Evolutionary conservation across 2,329 filamentous ascomycete species (phyloP), one percentile per base, ranked within the genome.

Genomic region (Pleurostoma richardsiae): DNA sequence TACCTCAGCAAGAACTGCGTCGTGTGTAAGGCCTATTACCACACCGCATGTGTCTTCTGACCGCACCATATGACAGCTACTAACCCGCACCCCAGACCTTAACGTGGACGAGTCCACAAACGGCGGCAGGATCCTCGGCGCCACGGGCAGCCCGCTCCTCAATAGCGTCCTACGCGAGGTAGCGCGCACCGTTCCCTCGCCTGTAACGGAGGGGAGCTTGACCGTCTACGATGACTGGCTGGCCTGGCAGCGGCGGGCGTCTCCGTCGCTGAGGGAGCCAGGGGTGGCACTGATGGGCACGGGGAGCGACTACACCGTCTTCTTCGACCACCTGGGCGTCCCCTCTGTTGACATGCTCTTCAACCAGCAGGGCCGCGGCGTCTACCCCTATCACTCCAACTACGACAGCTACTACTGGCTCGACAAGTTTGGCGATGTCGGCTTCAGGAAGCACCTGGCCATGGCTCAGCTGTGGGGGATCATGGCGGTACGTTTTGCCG

Each of bases 321-420:
- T 89, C 70, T 82, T 88, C 57, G 84, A 89, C 61, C 83, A 77
- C 55, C 83, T 82, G 1, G 86, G 85, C 40, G 71, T 89, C 39
- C 76, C 85, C 6, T 81, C 76, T 51, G 61, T 87, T 10, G 81
- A 88, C 57, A 73, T 88, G 43, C 76, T 78, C 29, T 88, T 87
- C 58, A 63, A 62, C 11, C 60, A 55, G 6, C 65, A 65, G 28
- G 48, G 55, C 0, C 60, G 66, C 2, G 69, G 83, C 0, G 74
- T 88, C 3, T 89, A 90, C 60, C 86, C 89, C 58, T 96, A 96
- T 65, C 90, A 96, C 69, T 85, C 84, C 63, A 95, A 96, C 71
- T 95, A 95, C 65, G 90, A 95, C 63, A 89, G 83, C 58, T 94
- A 90, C 64, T 74, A 86, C 65, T 96, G 91, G 90, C 95, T 95